Conservation (phyloP, 148 eudicot genomes). For the Camellia sinensis region DNA sequence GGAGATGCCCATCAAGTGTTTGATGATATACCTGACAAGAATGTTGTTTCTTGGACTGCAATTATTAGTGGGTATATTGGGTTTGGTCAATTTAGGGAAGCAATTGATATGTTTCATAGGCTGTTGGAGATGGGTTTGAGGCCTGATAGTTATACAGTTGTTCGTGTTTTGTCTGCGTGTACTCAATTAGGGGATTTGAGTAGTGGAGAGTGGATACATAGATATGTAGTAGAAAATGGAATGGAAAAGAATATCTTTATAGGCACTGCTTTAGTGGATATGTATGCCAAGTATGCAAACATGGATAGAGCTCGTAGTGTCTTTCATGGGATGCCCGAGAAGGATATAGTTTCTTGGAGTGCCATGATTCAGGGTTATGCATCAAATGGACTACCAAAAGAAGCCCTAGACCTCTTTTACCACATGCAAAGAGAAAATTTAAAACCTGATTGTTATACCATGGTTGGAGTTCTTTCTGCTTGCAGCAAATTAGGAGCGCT, state of each 20-base stretch:
- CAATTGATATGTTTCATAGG: conserved; percentile 1
- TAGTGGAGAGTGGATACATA: conserved; percentile 7
- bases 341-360: conserved; percentile 16
- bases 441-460: conserved; percentile 12
- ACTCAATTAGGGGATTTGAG: conserved; percentile 5
- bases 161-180: not conserved
- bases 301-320: conserved; percentile 6
- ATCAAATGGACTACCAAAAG: conserved; percentile 12
- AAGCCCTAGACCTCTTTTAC: conserved; percentile 12
- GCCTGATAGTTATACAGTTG: conserved; percentile 16
- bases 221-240: not conserved
- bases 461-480: conserved; percentile 15
- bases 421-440: not conserved
- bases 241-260: conserved; percentile 13
- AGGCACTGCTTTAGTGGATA: conserved; percentile 6
- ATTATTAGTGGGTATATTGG: conserved; percentile 15
- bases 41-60: conserved; percentile 14
- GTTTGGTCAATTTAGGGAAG: not conserved
- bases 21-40: conserved; percentile 9
- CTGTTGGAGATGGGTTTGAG: conserved; percentile 17
- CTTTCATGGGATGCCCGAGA: conserved; percentile 7
- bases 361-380: conserved; percentile 19
- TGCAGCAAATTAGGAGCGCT: conserved; percentile 11
- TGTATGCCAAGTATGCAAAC: conserved; percentile 12
- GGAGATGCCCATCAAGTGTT: conserved; percentile 4